Conservation (phyloP, 2,329 filamentous ascomycete species). For the Monosporascus cannonballus region DNA sequence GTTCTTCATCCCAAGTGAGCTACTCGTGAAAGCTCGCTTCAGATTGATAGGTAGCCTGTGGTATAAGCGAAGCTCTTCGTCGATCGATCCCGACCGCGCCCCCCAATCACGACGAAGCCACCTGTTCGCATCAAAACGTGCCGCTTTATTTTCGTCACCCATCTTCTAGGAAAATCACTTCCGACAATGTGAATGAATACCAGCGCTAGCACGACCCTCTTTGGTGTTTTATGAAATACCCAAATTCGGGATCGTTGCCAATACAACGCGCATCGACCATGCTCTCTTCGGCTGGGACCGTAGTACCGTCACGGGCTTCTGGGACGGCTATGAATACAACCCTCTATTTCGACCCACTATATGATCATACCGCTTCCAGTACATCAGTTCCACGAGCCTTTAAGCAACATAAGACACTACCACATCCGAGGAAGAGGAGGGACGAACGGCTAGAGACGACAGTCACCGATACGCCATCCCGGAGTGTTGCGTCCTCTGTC, state of each 20-base stretch:
- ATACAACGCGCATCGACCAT: constrained; percentile 12
- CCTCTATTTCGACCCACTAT: constrained; percentile 24
- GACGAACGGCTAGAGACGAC: constrained; percentile 12
- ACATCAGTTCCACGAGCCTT: constrained; percentile 24
- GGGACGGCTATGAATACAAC: constrained; percentile 5
- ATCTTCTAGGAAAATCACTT: neutral
- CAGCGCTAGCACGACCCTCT: constrained; percentile 15
- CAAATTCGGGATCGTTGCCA: neutral
- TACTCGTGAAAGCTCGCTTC: too few relatives aligned
- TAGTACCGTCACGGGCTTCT: constrained; percentile 11
- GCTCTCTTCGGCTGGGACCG: constrained; percentile 21
- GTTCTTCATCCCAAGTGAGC: too few relatives aligned
- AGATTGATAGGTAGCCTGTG: too few relatives aligned
- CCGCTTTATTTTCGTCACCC: too few relatives aligned
- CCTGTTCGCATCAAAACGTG: too few relatives aligned
- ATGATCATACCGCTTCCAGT: constrained; percentile 16
- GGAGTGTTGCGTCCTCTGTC: constrained; percentile 17
- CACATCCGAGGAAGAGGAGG: constrained; percentile 26
- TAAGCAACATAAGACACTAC: constrained; percentile 33
- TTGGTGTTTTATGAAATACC: constrained; percentile 8
- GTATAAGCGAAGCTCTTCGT: too few relatives aligned
- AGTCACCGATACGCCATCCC: constrained; percentile 10
- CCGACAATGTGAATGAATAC: constrained; percentile 15
- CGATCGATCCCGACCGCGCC: too few relatives aligned
- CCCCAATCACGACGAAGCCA: too few relatives aligned